Evolutionary conservation across 345 rosid species (phyloP), one percentile per base, ranked within the genome.

Genomic region (Acer saccharum): DNA sequence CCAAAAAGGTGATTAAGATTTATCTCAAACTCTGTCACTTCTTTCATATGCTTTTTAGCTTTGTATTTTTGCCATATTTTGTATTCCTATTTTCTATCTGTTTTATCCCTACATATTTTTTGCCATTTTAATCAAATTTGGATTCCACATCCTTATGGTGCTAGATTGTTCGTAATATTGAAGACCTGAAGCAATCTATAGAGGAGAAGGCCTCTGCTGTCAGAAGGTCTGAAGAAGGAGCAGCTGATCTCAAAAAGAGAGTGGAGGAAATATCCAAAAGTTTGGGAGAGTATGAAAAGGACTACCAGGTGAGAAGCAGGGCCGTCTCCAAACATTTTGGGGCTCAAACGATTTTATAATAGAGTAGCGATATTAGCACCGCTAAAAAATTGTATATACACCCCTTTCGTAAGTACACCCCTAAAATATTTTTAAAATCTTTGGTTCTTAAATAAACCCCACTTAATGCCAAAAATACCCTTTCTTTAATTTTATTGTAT

Each of bases 151-250:
- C 70, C 70, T 81, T 77, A 11, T 85, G 16, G 79, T 81, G 66
- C 82, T 74, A 96, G 99, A 81, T 92, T 73, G 80, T 88, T 83
- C 81, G 60, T 7, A 89, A 76, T 70, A 94, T 94, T 74, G 97
- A 90, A 85, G 99, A 96, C 73, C 78, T 91, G 69, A 96, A 89
- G 83, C 87, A 87, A 81, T 88, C 98, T 46, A 78, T 88, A 21
- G 87, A 89, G 85, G 98, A 91, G 81, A 92, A 88, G 80, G 90
- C 94, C 21, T 46, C 84, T 75, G 94, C 94, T 68, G 88, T 96
- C 72, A 90, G 73, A 77, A 90, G 82, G 83, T 92, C 92, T 76
- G 98, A 94, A 82, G 94, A 90, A 83, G 97, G 99, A 77, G 89
- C 92, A 61, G 88, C 91, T 64, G 94, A 88, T 78, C 85, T 96